These are phyloP conservation scores for Apiotrichum gracile DNA, from an alignment of 1,284 basidiomycete species.

Conservation along the genomic window DNA sequence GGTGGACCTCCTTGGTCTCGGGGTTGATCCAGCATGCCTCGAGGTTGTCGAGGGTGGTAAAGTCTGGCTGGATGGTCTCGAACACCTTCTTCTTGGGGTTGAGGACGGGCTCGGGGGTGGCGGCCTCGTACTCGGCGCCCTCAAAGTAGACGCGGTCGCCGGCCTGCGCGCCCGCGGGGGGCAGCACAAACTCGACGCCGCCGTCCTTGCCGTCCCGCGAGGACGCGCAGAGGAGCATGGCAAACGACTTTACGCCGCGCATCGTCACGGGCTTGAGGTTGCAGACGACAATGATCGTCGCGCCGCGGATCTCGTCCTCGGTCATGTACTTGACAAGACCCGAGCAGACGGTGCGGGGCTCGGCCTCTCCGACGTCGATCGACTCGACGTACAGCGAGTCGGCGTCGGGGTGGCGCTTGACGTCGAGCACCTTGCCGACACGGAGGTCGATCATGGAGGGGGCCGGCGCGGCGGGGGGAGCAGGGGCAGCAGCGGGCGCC, in stretches of 20 bases:
- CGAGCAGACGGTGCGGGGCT: slow-evolving; percentile 87
- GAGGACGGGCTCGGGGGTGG: slow-evolving; percentile 67
- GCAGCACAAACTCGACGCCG: slow-evolving; percentile 85
- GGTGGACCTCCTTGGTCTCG: slow-evolving; percentile 69
- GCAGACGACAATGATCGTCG: slow-evolving; percentile 76
- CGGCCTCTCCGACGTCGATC: slow-evolving; percentile 87
- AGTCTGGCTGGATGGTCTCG: slow-evolving; percentile 84
- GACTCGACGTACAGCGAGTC: slow-evolving; percentile 87
- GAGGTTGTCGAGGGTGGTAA: slow-evolving; percentile 74
- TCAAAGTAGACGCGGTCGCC: slow-evolving; percentile 93
- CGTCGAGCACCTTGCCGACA: slow-evolving; percentile 84
- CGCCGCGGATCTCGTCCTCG: slow-evolving; percentile 84
- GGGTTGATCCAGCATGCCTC: slow-evolving; percentile 92
- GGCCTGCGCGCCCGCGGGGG: slow-evolving; percentile 76
- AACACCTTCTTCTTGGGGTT: slow-evolving; percentile 98
- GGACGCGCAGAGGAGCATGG: slow-evolving; percentile 90
- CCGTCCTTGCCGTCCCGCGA: slow-evolving; percentile 80
- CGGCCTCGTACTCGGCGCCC: slow-evolving; percentile 69
- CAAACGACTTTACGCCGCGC: slow-evolving; percentile 92
- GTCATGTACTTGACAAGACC: slow-evolving; percentile 92
- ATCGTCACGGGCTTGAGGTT: slow-evolving; percentile 93
- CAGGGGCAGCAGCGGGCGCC: slow-evolving; percentile 39
- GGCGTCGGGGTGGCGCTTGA: slow-evolving; percentile 89
- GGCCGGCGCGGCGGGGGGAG: slow-evolving; percentile 67
- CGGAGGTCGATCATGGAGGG: slow-evolving; percentile 93